These are phyloP conservation scores for Pholiota microspora DNA, from an alignment of 768 basidiomycete species.

Conservation along the genomic window DNA sequence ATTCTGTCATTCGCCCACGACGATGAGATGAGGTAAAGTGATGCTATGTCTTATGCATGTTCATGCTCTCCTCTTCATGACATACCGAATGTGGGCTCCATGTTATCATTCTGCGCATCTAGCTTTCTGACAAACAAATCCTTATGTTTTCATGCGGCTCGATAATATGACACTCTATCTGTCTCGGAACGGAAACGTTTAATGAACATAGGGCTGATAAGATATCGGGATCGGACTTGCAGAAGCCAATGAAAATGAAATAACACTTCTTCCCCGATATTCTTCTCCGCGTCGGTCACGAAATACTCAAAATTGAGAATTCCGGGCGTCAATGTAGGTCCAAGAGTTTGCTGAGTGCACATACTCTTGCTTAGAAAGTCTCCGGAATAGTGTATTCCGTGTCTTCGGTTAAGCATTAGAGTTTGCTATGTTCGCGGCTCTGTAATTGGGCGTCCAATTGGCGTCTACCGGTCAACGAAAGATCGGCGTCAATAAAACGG, in stretches of 20 bases:
- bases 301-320: neutral
- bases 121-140: constrained; percentile 12
- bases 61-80: neutral
- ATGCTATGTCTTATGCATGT: neutral
- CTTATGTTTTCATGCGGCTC: constrained; percentile 13
- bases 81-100: constrained; percentile 11
- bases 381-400: neutral
- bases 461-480: neutral
- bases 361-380: too few relatives aligned
- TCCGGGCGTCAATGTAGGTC: neutral
- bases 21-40: neutral
- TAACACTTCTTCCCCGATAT: neutral
- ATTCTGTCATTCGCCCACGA: constrained; percentile 18
- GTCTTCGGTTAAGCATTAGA: neutral
- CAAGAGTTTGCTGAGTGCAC: too few relatives aligned
- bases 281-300: neutral
- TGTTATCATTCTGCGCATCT: constrained; percentile 15
- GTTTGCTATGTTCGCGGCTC: neutral
- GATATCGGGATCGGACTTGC: neutral
- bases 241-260: too few relatives aligned
- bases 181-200: neutral
- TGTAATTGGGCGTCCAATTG: too few relatives aligned
- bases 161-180: too few relatives aligned
- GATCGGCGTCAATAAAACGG: neutral
- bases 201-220: neutral